Evolutionary conservation across 495 filamentous ascomycete genomes (phyloP).

Genomic region (Recurvomyces mirabilis): DNA sequence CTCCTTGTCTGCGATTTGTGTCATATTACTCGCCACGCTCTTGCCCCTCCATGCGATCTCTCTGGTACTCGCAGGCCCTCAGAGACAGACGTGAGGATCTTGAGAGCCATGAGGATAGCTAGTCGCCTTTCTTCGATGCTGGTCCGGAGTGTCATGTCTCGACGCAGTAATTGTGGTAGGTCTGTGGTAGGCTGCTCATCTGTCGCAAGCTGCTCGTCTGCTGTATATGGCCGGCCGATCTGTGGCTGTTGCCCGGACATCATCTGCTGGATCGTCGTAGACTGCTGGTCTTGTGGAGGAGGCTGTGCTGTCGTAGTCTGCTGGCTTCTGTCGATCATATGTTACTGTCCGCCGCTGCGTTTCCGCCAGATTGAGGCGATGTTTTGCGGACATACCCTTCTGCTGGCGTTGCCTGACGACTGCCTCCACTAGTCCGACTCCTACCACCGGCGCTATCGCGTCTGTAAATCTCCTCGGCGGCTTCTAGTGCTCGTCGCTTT

Average conservation of each 20-base stretch:
- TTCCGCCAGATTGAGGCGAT: not conserved
- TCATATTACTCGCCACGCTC: not conserved
- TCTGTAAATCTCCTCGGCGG: slow-evolving; percentile 16
- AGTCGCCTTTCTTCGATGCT: slow-evolving; percentile 6
- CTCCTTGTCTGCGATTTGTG: not conserved
- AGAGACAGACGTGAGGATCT: slow-evolving; percentile 10
- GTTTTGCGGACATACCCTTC: slow-evolving; percentile 17
- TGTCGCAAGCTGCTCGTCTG: not conserved
- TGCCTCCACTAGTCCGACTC: not conserved
- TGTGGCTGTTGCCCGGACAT: not conserved
- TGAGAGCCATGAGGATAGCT: slow-evolving; percentile 10
- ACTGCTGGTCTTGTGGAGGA: not conserved
- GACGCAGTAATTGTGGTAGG: not conserved
- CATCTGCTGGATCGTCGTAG: not conserved
- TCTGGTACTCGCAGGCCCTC: slow-evolving; percentile 3
- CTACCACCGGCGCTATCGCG: slow-evolving; percentile 5
- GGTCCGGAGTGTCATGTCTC: not conserved
- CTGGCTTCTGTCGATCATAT: too few species aligned
- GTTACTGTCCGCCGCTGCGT: not conserved
- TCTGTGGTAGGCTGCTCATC: not conserved
- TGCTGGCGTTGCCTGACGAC: slow-evolving; percentile 10
- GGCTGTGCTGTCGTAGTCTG: too few species aligned
- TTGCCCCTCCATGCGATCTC: not conserved
- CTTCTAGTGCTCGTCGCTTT: slow-evolving; percentile 12
- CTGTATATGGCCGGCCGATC: too few species aligned